These are phyloP conservation scores for Hysterium pulicare DNA, from an alignment of 2,329 filamentous ascomycete genomes.

Conservation along the genomic window DNA sequence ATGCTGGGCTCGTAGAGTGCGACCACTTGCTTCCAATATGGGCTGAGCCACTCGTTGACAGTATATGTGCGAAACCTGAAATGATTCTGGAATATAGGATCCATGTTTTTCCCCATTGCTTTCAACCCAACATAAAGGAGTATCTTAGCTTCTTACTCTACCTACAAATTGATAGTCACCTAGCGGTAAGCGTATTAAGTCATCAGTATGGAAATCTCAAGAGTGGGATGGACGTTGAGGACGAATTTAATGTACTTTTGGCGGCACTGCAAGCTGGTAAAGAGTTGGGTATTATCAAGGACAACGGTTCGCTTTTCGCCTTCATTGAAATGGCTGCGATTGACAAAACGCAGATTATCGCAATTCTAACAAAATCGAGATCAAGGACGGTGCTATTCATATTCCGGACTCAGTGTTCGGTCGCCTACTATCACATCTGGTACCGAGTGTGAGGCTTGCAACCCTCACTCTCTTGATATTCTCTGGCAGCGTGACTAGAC, in stretches of 20 bases:
- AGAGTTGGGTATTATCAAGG: slow-evolving; percentile 44
- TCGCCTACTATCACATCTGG: slow-evolving; percentile 35
- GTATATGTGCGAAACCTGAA: slow-evolving; percentile 32
- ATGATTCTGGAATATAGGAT: slow-evolving; percentile 41
- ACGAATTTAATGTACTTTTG: slow-evolving; percentile 34
- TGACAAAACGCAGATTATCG: slow-evolving; percentile 19
- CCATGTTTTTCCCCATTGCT: slow-evolving; percentile 48
- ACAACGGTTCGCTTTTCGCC: slow-evolving; percentile 29
- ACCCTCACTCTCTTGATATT: slow-evolving; percentile 77
- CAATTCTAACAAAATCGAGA: slow-evolving; percentile 19
- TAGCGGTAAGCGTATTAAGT: slow-evolving; percentile 18
- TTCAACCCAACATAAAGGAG: slow-evolving; percentile 38
- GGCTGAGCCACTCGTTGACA: slow-evolving; percentile 35
- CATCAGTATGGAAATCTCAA: slow-evolving; percentile 9
- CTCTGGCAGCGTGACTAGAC: slow-evolving; percentile 70
- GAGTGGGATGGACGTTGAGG: slow-evolving; percentile 11
- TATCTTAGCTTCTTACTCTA: slow-evolving; percentile 40
- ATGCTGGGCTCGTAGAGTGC: neutral
- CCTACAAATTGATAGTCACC: slow-evolving; percentile 33
- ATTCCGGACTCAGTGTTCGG: slow-evolving; percentile 48
- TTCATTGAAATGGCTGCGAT: no score
- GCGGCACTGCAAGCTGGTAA: slow-evolving; percentile 45
- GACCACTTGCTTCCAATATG: slow-evolving; percentile 28
- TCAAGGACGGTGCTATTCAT: slow-evolving; percentile 44
- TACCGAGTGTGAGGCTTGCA: slow-evolving; percentile 63